phyloP scores from a whole-genome alignment of 345 rosid species.

The Cardamine occulta region DNA sequence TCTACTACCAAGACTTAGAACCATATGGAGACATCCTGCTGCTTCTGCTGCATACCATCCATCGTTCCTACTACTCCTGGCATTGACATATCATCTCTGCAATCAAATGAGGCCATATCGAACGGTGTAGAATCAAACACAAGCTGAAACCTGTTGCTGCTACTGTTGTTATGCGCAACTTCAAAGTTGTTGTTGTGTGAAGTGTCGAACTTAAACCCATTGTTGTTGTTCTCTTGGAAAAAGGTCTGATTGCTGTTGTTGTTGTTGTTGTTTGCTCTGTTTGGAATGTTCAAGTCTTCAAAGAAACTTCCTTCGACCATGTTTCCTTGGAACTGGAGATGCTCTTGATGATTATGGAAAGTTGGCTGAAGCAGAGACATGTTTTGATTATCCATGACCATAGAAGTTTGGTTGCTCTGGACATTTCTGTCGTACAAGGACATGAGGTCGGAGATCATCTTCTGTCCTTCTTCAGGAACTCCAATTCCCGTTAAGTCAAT shows the following conservation, averaged over 20 bases:
- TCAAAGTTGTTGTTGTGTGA: slow-evolving; percentile 45
- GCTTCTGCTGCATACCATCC: slow-evolving; percentile 67
- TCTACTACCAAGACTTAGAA: slow-evolving; percentile 49
- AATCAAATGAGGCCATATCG: slow-evolving; percentile 64
- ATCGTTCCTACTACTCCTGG: slow-evolving; percentile 46
- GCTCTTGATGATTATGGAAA: slow-evolving; percentile 64
- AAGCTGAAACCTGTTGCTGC: slow-evolving; percentile 50
- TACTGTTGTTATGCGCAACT: slow-evolving; percentile 45
- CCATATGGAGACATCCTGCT: slow-evolving; percentile 80
- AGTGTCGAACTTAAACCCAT: slow-evolving; percentile 29
- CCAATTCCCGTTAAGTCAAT: slow-evolving; percentile 72
- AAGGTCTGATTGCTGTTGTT: slow-evolving; percentile 51
- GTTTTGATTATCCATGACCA: slow-evolving; percentile 50
- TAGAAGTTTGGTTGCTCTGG: slow-evolving; percentile 55
- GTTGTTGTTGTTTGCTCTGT: slow-evolving; percentile 38
- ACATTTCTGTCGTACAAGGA: slow-evolving; percentile 71
- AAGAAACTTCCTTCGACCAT: slow-evolving; percentile 62
- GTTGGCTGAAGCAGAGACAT: slow-evolving; percentile 47
- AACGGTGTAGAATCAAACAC: slow-evolving; percentile 69
- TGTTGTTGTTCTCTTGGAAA: slow-evolving; percentile 50
- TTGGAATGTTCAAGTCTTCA: slow-evolving; percentile 57
- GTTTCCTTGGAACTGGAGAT: slow-evolving; percentile 52
- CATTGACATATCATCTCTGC: slow-evolving; percentile 70
- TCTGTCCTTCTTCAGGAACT: slow-evolving; percentile 95
- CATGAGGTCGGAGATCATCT: slow-evolving; percentile 84